Evolutionary conservation across 2,329 filamentous ascomycete species (phyloP), one percentile per base, ranked within the genome.

Genomic region (Thermoascus crustaceus): DNA sequence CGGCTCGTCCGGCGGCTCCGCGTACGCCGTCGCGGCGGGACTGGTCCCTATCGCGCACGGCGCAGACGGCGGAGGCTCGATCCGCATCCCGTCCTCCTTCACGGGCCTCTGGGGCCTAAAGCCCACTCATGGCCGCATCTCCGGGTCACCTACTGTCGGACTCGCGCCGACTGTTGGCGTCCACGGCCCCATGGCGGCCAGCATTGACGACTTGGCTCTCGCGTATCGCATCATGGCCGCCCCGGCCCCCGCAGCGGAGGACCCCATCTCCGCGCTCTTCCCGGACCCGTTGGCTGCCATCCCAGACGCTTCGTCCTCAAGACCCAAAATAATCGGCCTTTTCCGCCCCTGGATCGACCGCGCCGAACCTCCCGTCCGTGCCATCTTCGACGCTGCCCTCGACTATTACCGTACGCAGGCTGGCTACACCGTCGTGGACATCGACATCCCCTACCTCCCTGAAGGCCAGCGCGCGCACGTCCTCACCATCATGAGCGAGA

Each of bases 41-140:
- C 61, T 91, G 16, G 70, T 88, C 2, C 84, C 85, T n/a, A 77
- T 65, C 42, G 74, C 76, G 1, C 67, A 88, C 17, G 85, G 83
- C 23, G 80, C 79, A 4, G 84, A 89, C 48, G 81, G 82, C 2
- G 82, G 84, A 23, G 84, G 84, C 40, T 84, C 78, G 41, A 74
- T 85, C 38, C 78, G 85, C 24, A 75, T 91, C 23, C 85, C 85
- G 0, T 65, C 78, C 1, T 71, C 73, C 20, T 89, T 83, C 64
- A 91, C 85, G 55, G 85, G 85, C 32, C 64, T 85, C 14, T 94
- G 82, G 59, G 86, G 86, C 2, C 69, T 94, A 39, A 94, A 94
- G 60, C 69, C 85, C 1, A 80, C 76, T 0, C 82, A 91, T 53
- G 75, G 80, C 50, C 79, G 86, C 23, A 73, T 83, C 4, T 73